Base-by-base conservation (phyloP, 768 basidiomycete species). In the Suillus fuscotomentosus region DNA sequence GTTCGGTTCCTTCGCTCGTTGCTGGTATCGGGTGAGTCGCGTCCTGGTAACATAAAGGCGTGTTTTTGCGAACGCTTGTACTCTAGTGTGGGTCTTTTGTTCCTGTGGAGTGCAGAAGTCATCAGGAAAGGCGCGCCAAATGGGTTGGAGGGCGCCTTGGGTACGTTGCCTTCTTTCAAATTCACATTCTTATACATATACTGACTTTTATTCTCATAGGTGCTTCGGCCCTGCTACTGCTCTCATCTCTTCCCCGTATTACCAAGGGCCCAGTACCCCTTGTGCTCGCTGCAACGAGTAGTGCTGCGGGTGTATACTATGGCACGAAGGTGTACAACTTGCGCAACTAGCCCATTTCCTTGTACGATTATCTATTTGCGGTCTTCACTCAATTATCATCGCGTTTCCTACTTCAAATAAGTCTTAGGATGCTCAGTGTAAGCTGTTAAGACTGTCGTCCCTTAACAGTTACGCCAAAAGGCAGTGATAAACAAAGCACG, bases 1-100 rank as follows among this genome's bases (percentile, higher is more conserved):
- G 88, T 27, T 94, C 92, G 39, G 79, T 94, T 38, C 94, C 93
- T 7, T 94, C 94, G 14, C 74, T 95, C 48, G 86, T 94, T 22
- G 93, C 93, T 63, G 93, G 93, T 45, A 84, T 92, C 51, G 82
- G 88, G 92, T 94, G 69, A 50, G 87, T 74, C 59, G 15, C 31
- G 10, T 61, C 42, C 43, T 38, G 5, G 15, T 38, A 24, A 59
- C 22, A 24, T 14, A 20, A 13, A 15, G 3, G 27, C 7, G 42
- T 24, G 38, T 7, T 17, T 17, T 38, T 31, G 38, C 15, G 31
- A 17, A 42, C 64, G 67, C 45, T 65, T 60, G 22, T 51, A 0
- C 66, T 64, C 22, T 39, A 92, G 91, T 69, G 91, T 95, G 54
- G 93, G 92, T 65, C 78, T 85, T 20, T 81, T 93, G 56, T 95